Percentiles rank a stretch among this genome's conserved stretches.
Conservation (phyloP, 2,329 filamentous ascomycete species). For the Sporothrix humicola region DNA sequence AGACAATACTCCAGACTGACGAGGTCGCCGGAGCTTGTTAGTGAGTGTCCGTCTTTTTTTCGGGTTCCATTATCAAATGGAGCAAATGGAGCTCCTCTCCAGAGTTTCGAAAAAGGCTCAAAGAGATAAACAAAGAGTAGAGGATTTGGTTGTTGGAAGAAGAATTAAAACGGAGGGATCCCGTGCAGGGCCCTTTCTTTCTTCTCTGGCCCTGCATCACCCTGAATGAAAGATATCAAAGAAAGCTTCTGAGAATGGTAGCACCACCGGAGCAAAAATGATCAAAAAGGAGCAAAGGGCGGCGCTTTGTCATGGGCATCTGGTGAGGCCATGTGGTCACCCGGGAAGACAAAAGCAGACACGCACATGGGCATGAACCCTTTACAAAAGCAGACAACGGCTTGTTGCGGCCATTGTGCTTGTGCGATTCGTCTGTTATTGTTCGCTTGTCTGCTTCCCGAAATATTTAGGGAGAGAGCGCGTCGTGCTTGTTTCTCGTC, state of each 20-base stretch:
- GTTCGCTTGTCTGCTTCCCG: background rate
- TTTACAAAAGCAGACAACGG: conserved; percentile 5
- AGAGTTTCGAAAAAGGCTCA: background rate
- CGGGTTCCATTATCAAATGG: background rate
- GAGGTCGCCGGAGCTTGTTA: background rate
- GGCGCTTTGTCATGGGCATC: conserved; percentile 8
- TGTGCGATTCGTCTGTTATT: background rate
- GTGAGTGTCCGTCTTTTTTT: background rate
- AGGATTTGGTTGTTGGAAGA: background rate
- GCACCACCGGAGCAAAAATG: background rate
- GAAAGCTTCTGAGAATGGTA: background rate
- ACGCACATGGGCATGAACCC: background rate
- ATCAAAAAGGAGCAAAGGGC: background rate
- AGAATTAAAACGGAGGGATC: background rate
- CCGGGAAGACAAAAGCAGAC: background rate
- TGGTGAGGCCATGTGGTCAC: background rate
- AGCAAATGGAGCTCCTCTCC: background rate
- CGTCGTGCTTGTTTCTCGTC: background rate
- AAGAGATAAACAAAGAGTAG: background rate
- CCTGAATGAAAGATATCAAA: background rate
- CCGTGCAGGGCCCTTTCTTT: background rate
- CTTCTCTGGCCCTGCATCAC: background rate
- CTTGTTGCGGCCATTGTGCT: background rate
- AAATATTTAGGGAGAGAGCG: background rate
- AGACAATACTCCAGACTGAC: background rate